Evolutionary conservation across 352 stramenopile species (phyloP).

Genomic region (Phytophthora aleatoria): DNA sequence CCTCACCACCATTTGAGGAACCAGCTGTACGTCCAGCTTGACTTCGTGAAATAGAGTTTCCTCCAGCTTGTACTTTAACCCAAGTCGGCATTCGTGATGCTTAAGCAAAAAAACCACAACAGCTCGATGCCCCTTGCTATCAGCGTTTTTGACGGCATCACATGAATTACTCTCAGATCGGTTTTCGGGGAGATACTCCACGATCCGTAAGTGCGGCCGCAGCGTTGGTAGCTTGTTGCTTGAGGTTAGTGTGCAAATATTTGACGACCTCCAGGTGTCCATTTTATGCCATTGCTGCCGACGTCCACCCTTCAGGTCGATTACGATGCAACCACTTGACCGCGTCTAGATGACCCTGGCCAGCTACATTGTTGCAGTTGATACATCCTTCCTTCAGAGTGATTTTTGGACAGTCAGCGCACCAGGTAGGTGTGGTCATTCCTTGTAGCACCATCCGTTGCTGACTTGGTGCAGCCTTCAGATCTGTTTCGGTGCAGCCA

Average conservation of each 20-base stretch:
- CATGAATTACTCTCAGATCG: neutral
- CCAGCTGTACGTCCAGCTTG: no score
- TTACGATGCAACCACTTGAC: conserved; percentile 17
- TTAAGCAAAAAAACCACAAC: neutral
- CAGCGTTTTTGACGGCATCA: neutral
- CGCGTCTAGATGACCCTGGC: conserved; percentile 1
- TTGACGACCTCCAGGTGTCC: neutral
- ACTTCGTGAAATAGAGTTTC: no score
- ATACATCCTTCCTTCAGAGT: neutral
- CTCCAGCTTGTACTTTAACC: no score
- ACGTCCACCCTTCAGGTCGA: conserved; percentile 19
- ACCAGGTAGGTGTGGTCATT: neutral
- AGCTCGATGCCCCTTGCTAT: neutral
- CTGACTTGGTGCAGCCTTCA: neutral
- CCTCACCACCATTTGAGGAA: no score
- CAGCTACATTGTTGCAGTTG: neutral
- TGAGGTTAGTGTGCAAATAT: neutral
- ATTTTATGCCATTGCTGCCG: conserved; percentile 13
- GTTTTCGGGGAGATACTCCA: conserved; percentile 10
- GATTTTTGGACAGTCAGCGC: neutral
- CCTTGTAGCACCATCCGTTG: neutral
- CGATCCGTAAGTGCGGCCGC: neutral
- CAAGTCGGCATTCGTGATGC: neutral
- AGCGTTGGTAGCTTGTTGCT: neutral
- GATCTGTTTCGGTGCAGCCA: conserved; percentile 9